These are phyloP conservation scores for Pisolithus sp. DNA, from an alignment of 768 basidiomycete genomes.

Conservation along the genomic window DNA sequence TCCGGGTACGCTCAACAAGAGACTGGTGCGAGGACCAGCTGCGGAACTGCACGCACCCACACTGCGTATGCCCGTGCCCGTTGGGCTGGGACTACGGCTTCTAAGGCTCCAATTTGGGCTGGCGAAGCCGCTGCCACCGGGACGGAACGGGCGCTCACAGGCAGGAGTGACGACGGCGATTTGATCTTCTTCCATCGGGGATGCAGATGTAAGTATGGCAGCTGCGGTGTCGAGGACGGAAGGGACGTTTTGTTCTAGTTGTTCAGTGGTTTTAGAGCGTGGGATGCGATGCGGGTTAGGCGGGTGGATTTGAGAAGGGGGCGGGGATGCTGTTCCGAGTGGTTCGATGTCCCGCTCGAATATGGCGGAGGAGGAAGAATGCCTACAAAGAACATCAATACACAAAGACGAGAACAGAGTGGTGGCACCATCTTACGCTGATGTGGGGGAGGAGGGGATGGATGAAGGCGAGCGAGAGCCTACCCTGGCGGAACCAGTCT, in stretches of 20 bases:
- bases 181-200: slow-evolving; percentile 44
- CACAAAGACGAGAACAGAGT: slow-evolving; percentile 5
- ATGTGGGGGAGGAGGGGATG: slow-evolving; percentile 75
- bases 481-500: slow-evolving; percentile 35
- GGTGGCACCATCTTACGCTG: slow-evolving; percentile 47
- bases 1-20: slow-evolving; percentile 45
- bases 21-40: slow-evolving; percentile 32
- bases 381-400: slow-evolving; percentile 15
- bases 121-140: slow-evolving; percentile 47
- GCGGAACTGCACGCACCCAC: slow-evolving; percentile 4
- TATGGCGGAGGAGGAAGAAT: slow-evolving; percentile 83
- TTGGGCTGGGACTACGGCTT: slow-evolving; percentile 63
- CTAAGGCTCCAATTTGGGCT: slow-evolving; percentile 60
- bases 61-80: slow-evolving; percentile 25
- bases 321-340: slow-evolving; percentile 30
- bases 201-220: slow-evolving; percentile 49
- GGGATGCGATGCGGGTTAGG: slow-evolving; percentile 69
- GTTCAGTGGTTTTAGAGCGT: slow-evolving; percentile 64
- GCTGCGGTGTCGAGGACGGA: slow-evolving; percentile 83
- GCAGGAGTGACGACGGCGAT: slow-evolving; percentile 60
- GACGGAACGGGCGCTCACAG: slow-evolving; percentile 19
- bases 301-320: slow-evolving; percentile 29
- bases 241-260: slow-evolving; percentile 74
- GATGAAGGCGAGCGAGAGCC: slow-evolving; percentile 67
- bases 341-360: slow-evolving; percentile 91